These are phyloP conservation scores for Aspergillus sp. DNA, from an alignment of 2,329 filamentous ascomycete genomes.

Conservation along the genomic window DNA sequence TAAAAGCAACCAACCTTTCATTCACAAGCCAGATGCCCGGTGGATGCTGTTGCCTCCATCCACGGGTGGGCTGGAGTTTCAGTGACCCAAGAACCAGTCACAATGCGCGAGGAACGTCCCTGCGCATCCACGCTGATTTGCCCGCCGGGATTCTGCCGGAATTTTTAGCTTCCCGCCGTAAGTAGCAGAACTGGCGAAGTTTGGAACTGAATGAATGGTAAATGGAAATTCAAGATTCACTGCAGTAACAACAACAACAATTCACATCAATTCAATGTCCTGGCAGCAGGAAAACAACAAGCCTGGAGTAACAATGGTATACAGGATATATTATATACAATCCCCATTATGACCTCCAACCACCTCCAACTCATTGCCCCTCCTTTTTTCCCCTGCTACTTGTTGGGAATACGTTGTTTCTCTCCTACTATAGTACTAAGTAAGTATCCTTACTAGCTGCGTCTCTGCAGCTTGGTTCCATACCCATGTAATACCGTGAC, in stretches of 20 bases:
- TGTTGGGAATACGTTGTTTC: not conserved
- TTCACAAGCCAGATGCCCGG: slow-evolving; percentile 4
- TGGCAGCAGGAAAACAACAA: not conserved
- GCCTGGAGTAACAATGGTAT: not conserved
- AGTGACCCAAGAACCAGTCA: slow-evolving; percentile 13
- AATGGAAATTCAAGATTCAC: not conserved
- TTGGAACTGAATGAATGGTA: not conserved
- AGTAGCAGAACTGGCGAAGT: slow-evolving; percentile 18
- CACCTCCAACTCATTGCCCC: not conserved
- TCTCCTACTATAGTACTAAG: not conserved
- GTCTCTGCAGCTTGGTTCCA: not conserved
- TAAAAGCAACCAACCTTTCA: not conserved
- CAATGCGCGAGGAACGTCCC: slow-evolving; percentile 7
- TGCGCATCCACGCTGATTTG: slow-evolving; percentile 2
- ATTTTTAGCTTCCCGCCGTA: slow-evolving; percentile 25
- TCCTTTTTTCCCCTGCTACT: not conserved
- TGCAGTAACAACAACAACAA: not conserved
- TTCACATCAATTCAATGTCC: not conserved
- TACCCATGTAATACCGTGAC: not conserved
- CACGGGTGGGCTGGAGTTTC: not conserved
- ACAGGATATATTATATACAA: slow-evolving; percentile 1
- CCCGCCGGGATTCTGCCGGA: not conserved
- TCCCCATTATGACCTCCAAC: not conserved
- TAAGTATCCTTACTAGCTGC: not conserved
- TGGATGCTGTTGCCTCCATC: slow-evolving; percentile 1